A percentile compares a stretch with the other conserved stretches of the same genome.
Evolutionary conservation across 345 rosid genomes (phyloP).

Genomic region (Arabis alpina): DNA sequence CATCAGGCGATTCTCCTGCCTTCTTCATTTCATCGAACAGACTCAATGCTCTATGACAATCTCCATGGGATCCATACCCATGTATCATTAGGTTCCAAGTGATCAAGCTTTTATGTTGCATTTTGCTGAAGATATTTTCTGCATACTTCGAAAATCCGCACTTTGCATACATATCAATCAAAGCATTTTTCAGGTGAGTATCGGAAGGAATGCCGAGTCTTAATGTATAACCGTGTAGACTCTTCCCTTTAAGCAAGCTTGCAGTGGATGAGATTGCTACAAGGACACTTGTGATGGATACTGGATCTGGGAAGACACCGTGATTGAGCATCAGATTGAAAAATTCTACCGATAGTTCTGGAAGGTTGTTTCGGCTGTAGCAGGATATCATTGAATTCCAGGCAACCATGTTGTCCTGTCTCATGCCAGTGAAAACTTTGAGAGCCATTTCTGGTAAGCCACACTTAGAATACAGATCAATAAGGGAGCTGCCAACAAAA

Average conservation of each 20-base stretch:
- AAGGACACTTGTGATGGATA: conserved; percentile 72
- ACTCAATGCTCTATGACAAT: conserved; percentile 53
- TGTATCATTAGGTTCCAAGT: conserved; percentile 79
- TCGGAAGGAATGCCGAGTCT: conserved; percentile 54
- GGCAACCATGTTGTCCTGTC: conserved; percentile 56
- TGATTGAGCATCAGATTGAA: conserved; percentile 50
- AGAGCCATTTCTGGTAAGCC: conserved; percentile 60
- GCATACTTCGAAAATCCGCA: conserved; percentile 71
- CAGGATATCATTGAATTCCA: conserved; percentile 85
- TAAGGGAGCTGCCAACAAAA: conserved; percentile 67
- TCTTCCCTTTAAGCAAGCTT: conserved; percentile 66
- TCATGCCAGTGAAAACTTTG: conserved; percentile 58
- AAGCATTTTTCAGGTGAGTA: conserved; percentile 62
- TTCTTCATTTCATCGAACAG: conserved; percentile 65
- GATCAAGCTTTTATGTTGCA: conserved; percentile 58
- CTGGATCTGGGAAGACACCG: conserved; percentile 58
- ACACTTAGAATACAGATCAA: conserved; percentile 83
- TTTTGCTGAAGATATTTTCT: conserved; percentile 51
- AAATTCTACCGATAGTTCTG: conserved; percentile 58
- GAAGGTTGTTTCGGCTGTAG: conserved; percentile 61
- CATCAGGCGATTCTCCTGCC: conserved; percentile 58
- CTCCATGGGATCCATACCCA: conserved; percentile 82
- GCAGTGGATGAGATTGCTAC: conserved; percentile 69
- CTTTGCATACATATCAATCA: conserved; percentile 83
- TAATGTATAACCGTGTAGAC: conserved; percentile 63